Evolutionary conservation across 768 basidiomycete genomes (phyloP), one percentile per base, ranked within the genome.

Genomic region (Leccinum aurantiacum): DNA sequence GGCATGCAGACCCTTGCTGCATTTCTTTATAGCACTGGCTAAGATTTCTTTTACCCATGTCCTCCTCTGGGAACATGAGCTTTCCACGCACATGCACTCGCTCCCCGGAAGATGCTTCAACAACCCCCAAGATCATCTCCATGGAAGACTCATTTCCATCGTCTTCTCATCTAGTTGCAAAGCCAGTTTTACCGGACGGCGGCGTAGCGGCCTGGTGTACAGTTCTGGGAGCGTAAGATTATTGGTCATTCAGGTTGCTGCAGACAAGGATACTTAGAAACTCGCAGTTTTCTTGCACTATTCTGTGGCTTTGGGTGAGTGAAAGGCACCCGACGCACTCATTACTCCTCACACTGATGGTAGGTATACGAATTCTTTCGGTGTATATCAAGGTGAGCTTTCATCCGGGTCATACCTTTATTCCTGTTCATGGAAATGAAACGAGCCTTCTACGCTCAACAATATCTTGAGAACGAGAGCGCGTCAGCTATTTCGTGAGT

Each of bases 251-350:
- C 9, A 14, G 0, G 1, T 59, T 17, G 4, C 7, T 37, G 31
- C 15, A 14, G 17, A 53, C 35, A 7, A 2, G 15, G 10, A 6
- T 46, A n/a, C 17, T 15, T 4, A 44, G 10, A 53, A 37, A 5
- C 22, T 9, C 10, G 19, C 11, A 73, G 71, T 8, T 73, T 73
- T 41, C 61, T 72, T 49, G 62, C 35, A 1, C 66, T 68, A 47
- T 68, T 73, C 17, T 68, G 68, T 51, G 63, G 66, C 56, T 73
- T 37, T 38, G 71, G 71, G 71, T 64, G 46, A 5, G 71, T 56
- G 25, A 19, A 14, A 3, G 3, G 9, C 13, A 6, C 22, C 19
- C 0, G 4, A 22, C 4, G 1, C 3, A 0, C 19, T 15, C 24
- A 1, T 25, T 53, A 7, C 52, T 31, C 0, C 56, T 60, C 14